Percentiles rank a stretch among this genome's conserved stretches.
These are phyloP conservation scores for Datura wrightii DNA, from an alignment of 257 asterid species.

Conservation along the genomic window DNA sequence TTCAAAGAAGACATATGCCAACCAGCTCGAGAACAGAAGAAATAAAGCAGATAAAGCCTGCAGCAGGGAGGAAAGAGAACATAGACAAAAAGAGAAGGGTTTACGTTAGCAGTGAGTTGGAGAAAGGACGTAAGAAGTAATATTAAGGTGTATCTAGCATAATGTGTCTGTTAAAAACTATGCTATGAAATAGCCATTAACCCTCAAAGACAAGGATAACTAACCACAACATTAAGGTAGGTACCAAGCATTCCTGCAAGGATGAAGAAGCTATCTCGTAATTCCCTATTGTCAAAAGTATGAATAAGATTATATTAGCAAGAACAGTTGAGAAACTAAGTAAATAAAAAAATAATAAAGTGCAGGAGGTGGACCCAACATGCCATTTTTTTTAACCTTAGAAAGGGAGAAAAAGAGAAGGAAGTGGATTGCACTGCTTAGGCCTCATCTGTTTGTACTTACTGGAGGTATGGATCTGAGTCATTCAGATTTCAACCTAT, in stretches of 20 bases:
- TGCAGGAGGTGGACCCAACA: neutral
- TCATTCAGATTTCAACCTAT: slow-evolving; percentile 5
- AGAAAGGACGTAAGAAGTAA: neutral
- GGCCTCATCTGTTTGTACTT: neutral
- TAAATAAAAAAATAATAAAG: neutral
- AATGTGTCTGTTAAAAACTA: neutral
- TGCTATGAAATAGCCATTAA: slow-evolving; percentile 7
- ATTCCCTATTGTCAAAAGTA: slow-evolving; percentile 59
- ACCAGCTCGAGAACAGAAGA: slow-evolving; percentile 94
- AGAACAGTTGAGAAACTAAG: slow-evolving; percentile 21
- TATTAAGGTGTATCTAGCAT: slow-evolving; percentile 22
- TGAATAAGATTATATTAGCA: slow-evolving; percentile 29
- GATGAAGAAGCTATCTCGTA: slow-evolving; percentile 72
- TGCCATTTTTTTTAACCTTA: slow-evolving; percentile 13
- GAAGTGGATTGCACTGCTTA: slow-evolving; percentile 13
- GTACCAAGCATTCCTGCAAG: slow-evolving; percentile 89
- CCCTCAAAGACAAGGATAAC: slow-evolving; percentile 38
- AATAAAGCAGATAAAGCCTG: slow-evolving; percentile 86
- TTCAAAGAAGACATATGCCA: slow-evolving; percentile 94
- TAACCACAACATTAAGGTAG: slow-evolving; percentile 90
- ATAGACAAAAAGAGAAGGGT: slow-evolving; percentile 23
- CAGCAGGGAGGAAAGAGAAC: slow-evolving; percentile 30
- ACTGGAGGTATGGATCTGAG: neutral
- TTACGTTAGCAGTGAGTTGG: neutral
- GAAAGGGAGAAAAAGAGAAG: neutral